A percentile compares a stretch with the other conserved stretches of the same genome.
phyloP scores from a whole-genome alignment of 2,329 filamentous ascomycete genomes.

The Claviceps pazoutovae region DNA sequence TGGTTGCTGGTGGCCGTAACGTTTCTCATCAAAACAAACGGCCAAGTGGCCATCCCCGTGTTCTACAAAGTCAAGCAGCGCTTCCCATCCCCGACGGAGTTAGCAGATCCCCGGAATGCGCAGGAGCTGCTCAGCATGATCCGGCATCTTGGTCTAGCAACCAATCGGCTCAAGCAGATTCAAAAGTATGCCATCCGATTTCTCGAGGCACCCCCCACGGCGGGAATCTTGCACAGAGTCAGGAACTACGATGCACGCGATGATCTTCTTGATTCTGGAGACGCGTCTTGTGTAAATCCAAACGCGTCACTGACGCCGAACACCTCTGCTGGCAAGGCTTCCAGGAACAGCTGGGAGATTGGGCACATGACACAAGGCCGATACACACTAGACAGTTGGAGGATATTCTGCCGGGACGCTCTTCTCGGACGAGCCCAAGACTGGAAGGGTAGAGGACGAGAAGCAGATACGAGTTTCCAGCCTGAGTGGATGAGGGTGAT shows the following conservation, averaged over 20 bases:
- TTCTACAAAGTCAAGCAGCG: constrained; percentile 53
- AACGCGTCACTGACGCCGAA: neutral
- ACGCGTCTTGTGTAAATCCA: neutral
- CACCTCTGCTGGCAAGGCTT: constrained; percentile 3
- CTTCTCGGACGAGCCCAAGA: constrained; percentile 51
- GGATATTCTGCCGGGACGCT: constrained; percentile 80
- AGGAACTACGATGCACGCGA: constrained; percentile 31
- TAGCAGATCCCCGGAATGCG: constrained; percentile 42
- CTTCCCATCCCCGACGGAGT: constrained; percentile 51
- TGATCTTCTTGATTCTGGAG: constrained; percentile 9
- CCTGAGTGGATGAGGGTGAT: constrained; percentile 85
- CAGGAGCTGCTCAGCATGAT: constrained; percentile 48
- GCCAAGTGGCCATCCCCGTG: constrained; percentile 58
- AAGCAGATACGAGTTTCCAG: constrained; percentile 40
- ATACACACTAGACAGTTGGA: constrained; percentile 81
- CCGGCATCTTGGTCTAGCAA: constrained; percentile 55
- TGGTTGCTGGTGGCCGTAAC: constrained; percentile 69
- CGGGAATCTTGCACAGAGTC: constrained; percentile 39
- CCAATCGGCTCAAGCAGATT: constrained; percentile 51
- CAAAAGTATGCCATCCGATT: constrained; percentile 59
- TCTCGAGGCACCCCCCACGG: constrained; percentile 46
- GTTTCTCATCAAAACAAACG: constrained; percentile 71
- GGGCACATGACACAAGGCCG: constrained; percentile 69
- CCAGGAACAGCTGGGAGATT: constrained; percentile 57
- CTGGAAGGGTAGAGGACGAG: constrained; percentile 46